Evolutionary conservation across 2,329 filamentous ascomycete species (phyloP), one percentile per base, ranked within the genome.

Genomic region (Ceratocystis albifundus): DNA sequence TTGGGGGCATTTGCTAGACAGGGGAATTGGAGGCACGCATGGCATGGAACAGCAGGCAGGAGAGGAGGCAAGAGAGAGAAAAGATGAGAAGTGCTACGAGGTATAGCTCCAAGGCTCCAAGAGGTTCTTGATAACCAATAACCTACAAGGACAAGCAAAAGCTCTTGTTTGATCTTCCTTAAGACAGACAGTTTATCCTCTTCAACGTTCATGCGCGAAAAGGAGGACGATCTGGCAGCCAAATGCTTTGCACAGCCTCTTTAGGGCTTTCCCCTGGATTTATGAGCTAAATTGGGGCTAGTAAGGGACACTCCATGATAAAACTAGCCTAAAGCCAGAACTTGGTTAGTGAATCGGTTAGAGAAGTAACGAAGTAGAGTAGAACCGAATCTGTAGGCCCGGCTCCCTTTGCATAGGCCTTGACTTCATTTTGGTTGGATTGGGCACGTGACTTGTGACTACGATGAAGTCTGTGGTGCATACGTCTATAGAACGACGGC

Each of bases 231-330:
- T 44, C 46, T 44, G 53, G 17, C 36, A 22, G 36, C 32, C 30
- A 36, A 61, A 25, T 44, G 12, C 15, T 62, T 65, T 67, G 66
- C 66, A 67, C 66, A 67, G 66, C 66, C 66, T 53, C 62, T 55
- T 30, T 44, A 67, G 55, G 55, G 55, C 28, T 55, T 67, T 67
- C 66, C 66, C 62, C 66, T 67, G 66, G 66, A 67, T 64, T 64
- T 61, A 22, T 22, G 48, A 28, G n/a, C 61, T n/a, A 63, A 57
- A 46, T 46, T 45, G 30, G 63, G 50, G 48, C 30, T 55, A 65
- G 20, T 64, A 20, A 8, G 55, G 55, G 55, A 59, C 28, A 17
- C 6, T 12, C 55, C n/a, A 36, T 59, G 1, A 36, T n/a, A n/a
- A 59, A 36, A 30, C 55, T 59, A 59, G 55, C 12, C 55, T 20